Evolutionary conservation across 2,329 filamentous ascomycete species (phyloP), one percentile per base, ranked within the genome.

Genomic region (Botryotinia calthae): DNA sequence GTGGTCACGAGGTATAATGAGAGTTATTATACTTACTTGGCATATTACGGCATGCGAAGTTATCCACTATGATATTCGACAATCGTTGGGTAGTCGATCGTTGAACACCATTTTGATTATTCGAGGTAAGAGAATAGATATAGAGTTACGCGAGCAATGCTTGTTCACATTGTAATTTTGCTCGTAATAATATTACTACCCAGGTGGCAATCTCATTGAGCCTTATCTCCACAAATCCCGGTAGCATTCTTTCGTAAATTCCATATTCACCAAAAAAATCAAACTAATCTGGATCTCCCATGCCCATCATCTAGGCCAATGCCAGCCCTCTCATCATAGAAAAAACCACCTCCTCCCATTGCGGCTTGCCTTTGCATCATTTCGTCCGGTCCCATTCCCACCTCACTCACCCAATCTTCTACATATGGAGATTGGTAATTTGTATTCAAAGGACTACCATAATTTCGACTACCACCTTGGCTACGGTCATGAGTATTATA

Each of bases 371-470:
- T 71, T 46, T 65, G 68, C 58, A 71, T 40, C 44, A 71, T 42
- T 12, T 71, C 42, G 37, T 71, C 68, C 9, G 46, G 46, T 5
- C 48, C 65, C 37, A 31, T 31, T n/a, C 34, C 68, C 56, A 28
- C 58, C 22, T 71, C 68, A 71, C 58, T 64, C 31, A 71, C 46
- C 68, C 68, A 71, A 25, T 71, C 68, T 64, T 71, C 68, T 16
- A 71, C 68, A 42, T 71, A 71, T 16, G 68, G 68, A 40, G 68
- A 54, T 71, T 71, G 58, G 40, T 71, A 71, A 54, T 71, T 71
- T 42, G 65, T 56, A 25, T 42, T 22, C 48, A 68, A n/a, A 31
- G 18, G 65, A 25, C 18, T 9, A 5, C 25, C 10, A 56, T 31
- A 20, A 42, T 68, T 31, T n/a, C 48, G 58, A 31, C 7, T 20